Evolutionary conservation across 208 protist genomes (phyloP).

Genomic region (Crithidia fasciculata): DNA sequence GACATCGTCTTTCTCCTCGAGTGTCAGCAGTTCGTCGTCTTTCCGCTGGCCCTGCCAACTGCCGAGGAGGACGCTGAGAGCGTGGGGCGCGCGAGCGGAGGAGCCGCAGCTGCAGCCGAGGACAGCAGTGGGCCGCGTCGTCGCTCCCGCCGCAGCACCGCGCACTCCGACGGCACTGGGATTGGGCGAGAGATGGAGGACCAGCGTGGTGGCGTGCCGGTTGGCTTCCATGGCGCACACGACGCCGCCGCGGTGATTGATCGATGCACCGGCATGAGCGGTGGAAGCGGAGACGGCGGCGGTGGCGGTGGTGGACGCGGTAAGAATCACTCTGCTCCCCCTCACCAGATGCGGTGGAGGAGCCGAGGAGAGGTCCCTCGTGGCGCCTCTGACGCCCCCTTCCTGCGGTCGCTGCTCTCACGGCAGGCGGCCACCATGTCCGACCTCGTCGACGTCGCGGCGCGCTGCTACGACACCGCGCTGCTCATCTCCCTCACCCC

Average conservation of each 20-base stretch:
- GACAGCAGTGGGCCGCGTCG: not conserved
- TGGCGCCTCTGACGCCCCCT: conserved; percentile 11
- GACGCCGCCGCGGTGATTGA: conserved; percentile 16
- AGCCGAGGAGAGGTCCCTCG: not conserved
- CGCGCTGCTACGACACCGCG: conserved; percentile 45
- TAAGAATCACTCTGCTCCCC: not conserved
- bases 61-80: not conserved
- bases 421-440: conserved; percentile 35
- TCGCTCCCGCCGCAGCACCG: not conserved
- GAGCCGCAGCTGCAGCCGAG: not conserved
- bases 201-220: not conserved
- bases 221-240: not conserved
- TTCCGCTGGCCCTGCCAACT: conserved; percentile 42
- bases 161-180: not conserved
- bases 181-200: not conserved
- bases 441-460: conserved; percentile 31
- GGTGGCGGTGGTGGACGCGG: not conserved
- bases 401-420: conserved; percentile 35
- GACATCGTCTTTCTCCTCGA: conserved; percentile 52
- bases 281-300: not conserved
- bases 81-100: not conserved
- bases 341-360: not conserved
- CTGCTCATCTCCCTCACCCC: conserved; percentile 76
- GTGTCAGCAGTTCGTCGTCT: conserved; percentile 50
- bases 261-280: conserved; percentile 24